Base-by-base conservation (phyloP, 306 rosid species). In the Myrica gale region DNA sequence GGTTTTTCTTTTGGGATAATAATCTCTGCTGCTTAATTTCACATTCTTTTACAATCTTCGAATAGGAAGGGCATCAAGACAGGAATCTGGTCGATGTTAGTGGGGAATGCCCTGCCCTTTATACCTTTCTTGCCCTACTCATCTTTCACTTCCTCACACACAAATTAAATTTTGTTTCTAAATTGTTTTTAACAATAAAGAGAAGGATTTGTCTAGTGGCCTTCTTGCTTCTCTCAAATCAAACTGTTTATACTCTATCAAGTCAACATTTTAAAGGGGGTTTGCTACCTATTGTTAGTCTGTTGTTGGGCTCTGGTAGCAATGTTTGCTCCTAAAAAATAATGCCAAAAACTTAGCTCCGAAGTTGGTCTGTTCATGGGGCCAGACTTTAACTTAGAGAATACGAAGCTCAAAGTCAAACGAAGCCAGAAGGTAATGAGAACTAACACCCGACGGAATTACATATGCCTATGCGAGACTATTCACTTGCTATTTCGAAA, bases 121-220 rank as follows among this genome's bases (percentile, higher is more conserved):
- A 91, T 89, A 78, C 97, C 79, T 91, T 87, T 57, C 94, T 87
- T 89, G 46, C 68, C 79, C 71, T 17, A 0, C 48, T 86, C 74
- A 82, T 76, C 75, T 70, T 80, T 76, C 82, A 17, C 39, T 53
- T 82, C 56, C 45, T 76, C 74, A 46, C 41, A 62, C 20, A 3
- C 45, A 32, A 32, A 32, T 32, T 32, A 32, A 32, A 32, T 32
- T 32, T 32, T 32, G 37, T 26, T 26, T 26, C 32, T 26, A 26
- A 26, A 26, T 26, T 26, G 32, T 32, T 32, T 32, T 32, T 32
- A 32, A 32, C 37, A 32, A 32, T 32, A 32, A 32, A 32, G 37
- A 32, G 37, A 32, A 32, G 37, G 37, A 32, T 32, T 32, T 32
- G 37, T 32, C 37, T 2, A 32, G 37, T 32, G 37, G 37, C 37